Base-by-base conservation (phyloP, 2,329 filamentous ascomycete genomes). In the Lachnellula willkommii region DNA sequence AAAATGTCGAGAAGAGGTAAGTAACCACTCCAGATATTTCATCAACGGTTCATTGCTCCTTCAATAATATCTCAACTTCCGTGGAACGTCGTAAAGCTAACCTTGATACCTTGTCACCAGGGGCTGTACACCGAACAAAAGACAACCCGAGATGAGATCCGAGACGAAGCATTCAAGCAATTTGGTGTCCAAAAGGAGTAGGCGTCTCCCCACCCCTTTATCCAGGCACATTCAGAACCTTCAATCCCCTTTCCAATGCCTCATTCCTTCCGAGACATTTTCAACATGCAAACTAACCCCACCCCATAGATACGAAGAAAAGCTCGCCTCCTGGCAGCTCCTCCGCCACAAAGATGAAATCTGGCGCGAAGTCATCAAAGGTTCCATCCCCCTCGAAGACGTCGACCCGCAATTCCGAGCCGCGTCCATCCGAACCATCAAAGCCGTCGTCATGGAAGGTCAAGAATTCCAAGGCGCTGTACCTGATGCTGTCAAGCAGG, bases 171-270 rank as follows among this genome's bases (percentile, higher is more conserved):
- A 0, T 77, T 89, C 28, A 66, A 63, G 0, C 65, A 59, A 2
- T 89, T 88, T 59, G 69, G 69, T 24, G 70, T 77, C 4, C 67
- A 70, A 12, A 51, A 63, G 0, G 75, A 76, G 37, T 87, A 32
- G 3, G 4, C 9, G 12, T 32, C 9, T 11, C 28, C 28, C 28
- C 28, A 32, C 7, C 28, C 9, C 28, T 8, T 12, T 12, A 11
- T 24, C 22, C 22, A 24, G 4, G 2, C 9, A 12, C 28, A 12
- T 9, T 9, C 9, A 9, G 9, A 12, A 32, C 2, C 4, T 32
- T 12, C 28, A 11, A 32, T 11, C 9, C 3, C 28, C 9, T 32
- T 32, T 32, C 28, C 9, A 32, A 32, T 4, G 9, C 28, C 28
- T 12, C 9, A 32, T 12, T 32, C 28, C 28, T 11, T 32, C 28